A percentile compares a stretch with the other conserved stretches of the same genome.
Evolutionary conservation across 2,329 filamentous ascomycete genomes (phyloP).

Genomic region (Pseudogymnoascus sp.): DNA sequence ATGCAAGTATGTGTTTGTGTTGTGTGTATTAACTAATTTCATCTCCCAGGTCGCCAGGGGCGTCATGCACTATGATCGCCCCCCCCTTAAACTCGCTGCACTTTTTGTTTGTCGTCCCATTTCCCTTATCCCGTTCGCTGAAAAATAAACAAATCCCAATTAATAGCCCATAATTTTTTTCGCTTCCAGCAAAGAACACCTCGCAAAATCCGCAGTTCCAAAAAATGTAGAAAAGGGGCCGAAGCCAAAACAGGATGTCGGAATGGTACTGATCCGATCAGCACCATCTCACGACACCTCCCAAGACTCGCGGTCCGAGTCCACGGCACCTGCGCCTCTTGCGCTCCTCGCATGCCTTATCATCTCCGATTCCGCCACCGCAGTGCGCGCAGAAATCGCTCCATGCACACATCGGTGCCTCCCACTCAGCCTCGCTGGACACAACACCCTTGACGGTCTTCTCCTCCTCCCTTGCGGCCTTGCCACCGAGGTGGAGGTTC

Average conservation of each 20-base stretch:
- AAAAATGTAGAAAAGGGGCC: background rate
- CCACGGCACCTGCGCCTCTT: background rate
- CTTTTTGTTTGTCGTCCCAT: conserved; percentile 1
- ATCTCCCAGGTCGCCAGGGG: background rate
- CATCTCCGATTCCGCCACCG: background rate
- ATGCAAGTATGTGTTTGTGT: background rate
- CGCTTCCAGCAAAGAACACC: background rate
- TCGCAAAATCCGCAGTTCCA: conserved; percentile 1
- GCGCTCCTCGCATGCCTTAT: conserved; percentile 1
- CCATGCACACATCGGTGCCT: conserved; percentile 3
- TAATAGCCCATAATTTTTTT: background rate
- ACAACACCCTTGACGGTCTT: background rate
- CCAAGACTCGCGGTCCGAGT: background rate
- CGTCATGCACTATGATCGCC: conserved; percentile 1
- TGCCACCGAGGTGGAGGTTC: background rate
- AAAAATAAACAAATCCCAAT: background rate
- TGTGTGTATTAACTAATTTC: conserved; percentile 5
- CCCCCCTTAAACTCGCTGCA: background rate
- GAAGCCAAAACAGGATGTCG: no score
- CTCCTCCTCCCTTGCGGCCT: background rate
- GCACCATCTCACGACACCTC: background rate
- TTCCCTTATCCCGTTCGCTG: background rate
- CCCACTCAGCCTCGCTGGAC: background rate
- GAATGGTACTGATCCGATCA: background rate
- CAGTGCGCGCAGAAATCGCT: conserved; percentile 1